Base-by-base conservation (phyloP, 495 filamentous ascomycete genomes). In the Amniculicola lignicola region DNA sequence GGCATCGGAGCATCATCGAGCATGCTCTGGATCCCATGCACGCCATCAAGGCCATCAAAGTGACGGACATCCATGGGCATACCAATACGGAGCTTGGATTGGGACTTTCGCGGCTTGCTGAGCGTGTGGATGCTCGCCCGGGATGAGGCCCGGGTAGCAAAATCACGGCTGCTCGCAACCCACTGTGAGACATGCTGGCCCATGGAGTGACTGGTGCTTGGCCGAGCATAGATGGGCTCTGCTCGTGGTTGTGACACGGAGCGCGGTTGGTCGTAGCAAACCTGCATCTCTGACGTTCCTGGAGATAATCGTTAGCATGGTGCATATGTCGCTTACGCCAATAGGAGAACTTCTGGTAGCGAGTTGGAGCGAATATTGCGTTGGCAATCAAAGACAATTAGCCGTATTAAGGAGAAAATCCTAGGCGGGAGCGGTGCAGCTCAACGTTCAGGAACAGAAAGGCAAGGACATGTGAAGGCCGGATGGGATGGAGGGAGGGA, bases 231-330 rank as follows among this genome's bases (percentile, higher is more conserved):
- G 4, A 35, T 23, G 43, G 62, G 42, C 21, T 54, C 57, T 18
- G 52, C 57, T 44, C 53, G 52, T 15, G 58, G 58, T 33, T 28
- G 57, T 24, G 46, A 14, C 10, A 65, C 43, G 21, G 44, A 0
- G 28, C 50, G 51, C 19, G 62, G 62, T 31, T 65, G 62, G 37
- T 65, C 48, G 57, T 65, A 65, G 52, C 62, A 65, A 50, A 65
- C 61, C 14, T 18, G 27, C 57, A 65, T 58, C 40, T 61, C 57
- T 44, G 51, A 29, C 24, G 46, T 57, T 18, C 41, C 51, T 55
- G 7, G 31, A 38, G 38, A 16, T 11, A 6, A 14, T 37, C 23
- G 29, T 60, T 35, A 60, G 57, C 43, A 41, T 43, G 21, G 16
- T 43, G 16, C 40, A 14, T 14, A 18, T 10, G 43, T 2, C 14